Conservation (phyloP, 768 basidiomycete species). For the Tricholoma sp. region DNA sequence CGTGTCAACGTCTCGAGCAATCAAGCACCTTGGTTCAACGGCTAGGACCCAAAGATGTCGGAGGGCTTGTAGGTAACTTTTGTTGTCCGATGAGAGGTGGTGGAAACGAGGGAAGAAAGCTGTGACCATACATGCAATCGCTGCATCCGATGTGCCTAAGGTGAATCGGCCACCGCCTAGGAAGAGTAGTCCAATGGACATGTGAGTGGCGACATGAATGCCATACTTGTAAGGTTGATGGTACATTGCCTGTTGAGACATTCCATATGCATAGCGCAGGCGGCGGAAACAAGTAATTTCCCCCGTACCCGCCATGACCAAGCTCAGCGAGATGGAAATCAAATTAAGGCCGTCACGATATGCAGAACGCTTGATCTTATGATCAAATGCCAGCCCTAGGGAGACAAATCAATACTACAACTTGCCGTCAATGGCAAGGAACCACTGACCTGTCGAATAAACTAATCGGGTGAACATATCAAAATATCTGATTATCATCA, state of each 20-base stretch:
- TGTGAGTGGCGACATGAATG: constrained; percentile 83
- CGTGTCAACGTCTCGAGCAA: constrained; percentile 90
- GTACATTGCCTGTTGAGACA: constrained; percentile 61
- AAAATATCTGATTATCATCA: constrained; percentile 74
- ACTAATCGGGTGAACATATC: constrained; percentile 73
- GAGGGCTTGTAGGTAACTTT: constrained; percentile 85
- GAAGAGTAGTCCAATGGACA: constrained; percentile 88
- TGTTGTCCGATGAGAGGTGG: constrained; percentile 76
- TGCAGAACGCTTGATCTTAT: constrained; percentile 82
- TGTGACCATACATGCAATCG: constrained; percentile 83
- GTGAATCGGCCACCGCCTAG: constrained; percentile 91
- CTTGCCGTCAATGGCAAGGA: constrained; percentile 1
- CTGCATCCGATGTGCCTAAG: constrained; percentile 85
- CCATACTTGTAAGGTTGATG: constrained; percentile 77
- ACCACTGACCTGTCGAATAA: constrained; percentile 56
- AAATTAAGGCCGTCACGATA: constrained; percentile 85
- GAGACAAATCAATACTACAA: constrained; percentile 3
- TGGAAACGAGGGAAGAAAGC: constrained; percentile 93
- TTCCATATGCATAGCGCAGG: constrained; percentile 85
- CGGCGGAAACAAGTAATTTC: constrained; percentile 86
- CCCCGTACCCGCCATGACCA: constrained; percentile 98
- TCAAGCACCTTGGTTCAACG: constrained; percentile 87
- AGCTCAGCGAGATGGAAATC: constrained; percentile 79
- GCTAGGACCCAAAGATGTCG: constrained; percentile 97
- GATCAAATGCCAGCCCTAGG: constrained; percentile 63